Base-by-base conservation (phyloP, 2,329 filamentous ascomycete genomes). In the Lasiodiplodia theobromae region DNA sequence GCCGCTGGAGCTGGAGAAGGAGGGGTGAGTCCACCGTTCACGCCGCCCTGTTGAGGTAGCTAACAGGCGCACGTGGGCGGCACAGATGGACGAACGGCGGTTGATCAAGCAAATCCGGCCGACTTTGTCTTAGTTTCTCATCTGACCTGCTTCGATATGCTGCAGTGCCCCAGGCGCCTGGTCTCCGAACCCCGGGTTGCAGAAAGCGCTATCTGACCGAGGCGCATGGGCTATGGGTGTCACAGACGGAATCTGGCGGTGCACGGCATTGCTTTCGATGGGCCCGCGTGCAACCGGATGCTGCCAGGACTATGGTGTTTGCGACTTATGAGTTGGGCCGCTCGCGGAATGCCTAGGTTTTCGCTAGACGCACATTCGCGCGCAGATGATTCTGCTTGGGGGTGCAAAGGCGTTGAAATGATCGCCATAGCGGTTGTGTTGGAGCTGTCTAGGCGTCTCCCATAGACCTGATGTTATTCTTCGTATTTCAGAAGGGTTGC, bases 11-110 rank as follows among this genome's bases (percentile, higher is more conserved):
- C 66, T 73, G 40, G 71, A 73, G 54, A 68, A 72, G 53, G 71
- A 73, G 67, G 71, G 71, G 71, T 73, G 68, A 71, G 71, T 72
- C 25, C 38, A 58, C 60, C 58, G 37, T 25, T 52, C 57, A 28
- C 4, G 47, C 34, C 51, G 25, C 21, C 31, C 38, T 12, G 31
- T 54, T 21, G 28, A 38, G 40, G 31, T 40, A 40, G 60, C 67
- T 68, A 68, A 68, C 38, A 40, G 60, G 37, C 38, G 58, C 67
- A 68, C 67, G 67, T 68, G 67, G 67, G 52, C 40, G 25, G 34
- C 49, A 63, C 40, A 68, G 67, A 51, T 64, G 58, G 67, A 64
- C 58, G 16, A 65, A 57, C 38, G 67, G 67, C 18, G 67, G 67
- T 57, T 68, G 49, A 68, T 23, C 51, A 40, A 31, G 56, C 56